A percentile compares a stretch with the other conserved stretches of the same genome.
Conservation (phyloP, 2,329 filamentous ascomycete species). For the Thielaviopsis euricoi region DNA sequence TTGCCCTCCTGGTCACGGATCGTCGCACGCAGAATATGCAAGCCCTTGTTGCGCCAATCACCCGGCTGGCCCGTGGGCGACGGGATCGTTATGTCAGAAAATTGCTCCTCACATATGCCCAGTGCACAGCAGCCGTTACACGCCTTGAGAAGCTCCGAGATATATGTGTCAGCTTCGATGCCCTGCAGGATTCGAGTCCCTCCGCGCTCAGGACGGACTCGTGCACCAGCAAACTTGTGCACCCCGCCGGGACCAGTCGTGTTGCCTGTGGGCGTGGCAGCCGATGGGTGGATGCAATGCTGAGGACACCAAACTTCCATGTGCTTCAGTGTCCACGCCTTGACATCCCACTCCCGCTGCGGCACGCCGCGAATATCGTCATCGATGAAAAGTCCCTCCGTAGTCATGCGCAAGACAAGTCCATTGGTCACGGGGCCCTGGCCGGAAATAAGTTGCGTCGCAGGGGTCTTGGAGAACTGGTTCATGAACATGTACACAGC, state of each 20-base stretch:
- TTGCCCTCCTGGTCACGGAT: conserved; percentile 51
- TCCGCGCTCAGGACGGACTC: conserved; percentile 31
- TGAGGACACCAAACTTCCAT: conserved; percentile 75
- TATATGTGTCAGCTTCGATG: conserved; percentile 50
- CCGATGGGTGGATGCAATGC: conserved; percentile 36
- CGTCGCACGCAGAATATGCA: conserved; percentile 47
- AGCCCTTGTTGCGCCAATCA: conserved; percentile 35
- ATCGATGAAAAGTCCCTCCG: conserved; percentile 91
- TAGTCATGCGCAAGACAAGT: conserved; percentile 78
- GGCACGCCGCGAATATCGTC: conserved; percentile 81
- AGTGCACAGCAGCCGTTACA: conserved; percentile 49
- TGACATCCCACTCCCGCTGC: conserved; percentile 97
- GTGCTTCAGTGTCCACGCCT: conserved; percentile 89
- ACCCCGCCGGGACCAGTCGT: conserved; percentile 26
- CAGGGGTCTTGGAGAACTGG: conserved; percentile 70
- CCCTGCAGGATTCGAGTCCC: conserved; percentile 36
- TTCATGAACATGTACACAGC: conserved; percentile 90
- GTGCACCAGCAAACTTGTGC: conserved; percentile 30
- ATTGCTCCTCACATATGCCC: conserved; percentile 29
- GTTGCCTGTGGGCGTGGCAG: conserved; percentile 23
- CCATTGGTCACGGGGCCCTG: conserved; percentile 78
- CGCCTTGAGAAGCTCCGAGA: conserved; percentile 43
- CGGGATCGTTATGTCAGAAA: conserved; percentile 26
- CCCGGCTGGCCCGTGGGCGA: conserved; percentile 29
- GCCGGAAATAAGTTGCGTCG: conserved; percentile 79